Base-by-base conservation (phyloP, 371 early-diverging fungal genomes). In the Syncephalastrum sp. region DNA sequence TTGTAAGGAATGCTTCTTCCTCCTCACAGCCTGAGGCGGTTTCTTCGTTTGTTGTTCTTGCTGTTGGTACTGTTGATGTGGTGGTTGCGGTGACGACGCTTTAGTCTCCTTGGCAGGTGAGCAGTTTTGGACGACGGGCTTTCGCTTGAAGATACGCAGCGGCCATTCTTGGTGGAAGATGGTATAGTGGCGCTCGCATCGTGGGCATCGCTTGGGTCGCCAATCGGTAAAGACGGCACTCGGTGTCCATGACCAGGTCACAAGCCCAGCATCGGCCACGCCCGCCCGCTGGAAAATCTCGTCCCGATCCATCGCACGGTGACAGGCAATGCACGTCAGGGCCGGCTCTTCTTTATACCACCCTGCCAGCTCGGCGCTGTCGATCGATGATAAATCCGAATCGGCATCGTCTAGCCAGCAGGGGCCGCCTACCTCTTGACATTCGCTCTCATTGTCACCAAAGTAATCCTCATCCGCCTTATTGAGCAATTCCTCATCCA, bases 231-330 rank as follows among this genome's bases (percentile, higher is more conserved):
- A 78, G 4, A 64, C 57, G 8, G 73, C 75, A 50, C 78, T 75
- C 3, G 78, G 78, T 24, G 69, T 78, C 78, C 78, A 78, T 4
- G 73, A 67, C 78, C 78, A 78, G n/a, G 78, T 78, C 7, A 71
- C 73, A 0, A 78, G 49, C n/a, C 72, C 75, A 42, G 68, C 68
- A 55, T 19, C 63, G 23, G 44, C 64, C 70, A 3, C 63, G 50
- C 4, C 63, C 72, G 8, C 51, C n/a, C 65, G 68, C 33, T 72
- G 69, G 15, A 72, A 56, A 12, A 72, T 55, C 47, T 72, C 67
- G 19, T 68, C 60, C 33, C 56, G 61, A 21, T 57, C 52, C 17
- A 77, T 44, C n/a, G 67, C 69, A 12, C 67, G 60, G 5, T 47
- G 33, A 50, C 78, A 77, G 17, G 69, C 74, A 47, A 72, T 59